phyloP scores from a whole-genome alignment of 768 basidiomycete genomes.

The Boletus vermiculosoides region DNA sequence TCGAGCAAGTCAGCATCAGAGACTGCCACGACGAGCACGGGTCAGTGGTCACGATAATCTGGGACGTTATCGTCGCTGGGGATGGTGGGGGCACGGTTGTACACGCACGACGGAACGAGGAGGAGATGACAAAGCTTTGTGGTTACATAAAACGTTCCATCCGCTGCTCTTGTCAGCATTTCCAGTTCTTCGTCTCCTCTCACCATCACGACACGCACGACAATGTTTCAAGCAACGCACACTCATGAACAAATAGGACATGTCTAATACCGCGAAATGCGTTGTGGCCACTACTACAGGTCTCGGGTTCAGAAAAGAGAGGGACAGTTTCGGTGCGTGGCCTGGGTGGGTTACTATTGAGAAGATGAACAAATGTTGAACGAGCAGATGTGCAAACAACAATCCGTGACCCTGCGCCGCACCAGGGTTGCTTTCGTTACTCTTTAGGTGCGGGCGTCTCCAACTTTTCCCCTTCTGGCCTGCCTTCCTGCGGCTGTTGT shows the following conservation, averaged over 20 bases:
- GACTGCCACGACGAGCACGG: not conserved
- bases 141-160: slow-evolving; percentile 36
- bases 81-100: not conserved
- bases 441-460: slow-evolving; percentile 28
- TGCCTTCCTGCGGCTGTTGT: slow-evolving; percentile 21
- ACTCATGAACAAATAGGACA: not conserved
- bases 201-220: slow-evolving; percentile 27
- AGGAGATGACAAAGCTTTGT: slow-evolving; percentile 35
- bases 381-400: not conserved
- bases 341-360: slow-evolving; percentile 1
- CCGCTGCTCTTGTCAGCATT: slow-evolving; percentile 35
- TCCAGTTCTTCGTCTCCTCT: slow-evolving; percentile 33
- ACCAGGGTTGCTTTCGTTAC: slow-evolving; percentile 1
- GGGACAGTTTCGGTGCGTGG: slow-evolving; percentile 13
- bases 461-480: slow-evolving; percentile 28
- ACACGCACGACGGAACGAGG: not conserved
- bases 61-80: not conserved
- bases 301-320: slow-evolving; percentile 2
- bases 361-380: slow-evolving; percentile 4
- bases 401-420: not conserved
- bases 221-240: not conserved
- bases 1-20: not conserved
- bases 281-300: slow-evolving; percentile 15
- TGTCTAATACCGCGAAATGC: slow-evolving; percentile 1
- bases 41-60: not conserved